phyloP scores from a whole-genome alignment of 257 asterid genomes.

The Craterostigma plantagineum region DNA sequence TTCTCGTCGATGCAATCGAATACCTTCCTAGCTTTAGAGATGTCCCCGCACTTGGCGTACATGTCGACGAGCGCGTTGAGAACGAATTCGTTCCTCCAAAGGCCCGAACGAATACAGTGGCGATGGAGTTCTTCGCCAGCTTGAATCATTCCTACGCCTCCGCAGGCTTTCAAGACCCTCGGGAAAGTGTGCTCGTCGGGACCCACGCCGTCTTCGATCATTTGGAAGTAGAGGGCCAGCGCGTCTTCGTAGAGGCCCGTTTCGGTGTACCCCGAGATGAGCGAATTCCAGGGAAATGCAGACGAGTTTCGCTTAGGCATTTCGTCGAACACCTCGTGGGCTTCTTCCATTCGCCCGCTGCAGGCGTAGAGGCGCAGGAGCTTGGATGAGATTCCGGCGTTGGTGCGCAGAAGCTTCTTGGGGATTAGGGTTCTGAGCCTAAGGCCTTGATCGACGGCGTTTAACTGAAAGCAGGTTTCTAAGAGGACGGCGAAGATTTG shows the following conservation, averaged over 20 bases:
- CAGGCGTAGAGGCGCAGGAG: constrained; percentile 37
- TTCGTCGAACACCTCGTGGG: constrained; percentile 66
- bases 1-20: constrained; percentile 28
- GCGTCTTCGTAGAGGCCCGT: constrained; percentile 56
- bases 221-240: constrained; percentile 68
- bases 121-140: constrained; percentile 77
- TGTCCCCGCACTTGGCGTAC: constrained; percentile 82
- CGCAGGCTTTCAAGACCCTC: constrained; percentile 73
- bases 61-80: constrained; percentile 54
- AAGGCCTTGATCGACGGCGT: constrained; percentile 30
- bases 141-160: constrained; percentile 46
- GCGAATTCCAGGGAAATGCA: constrained; percentile 75
- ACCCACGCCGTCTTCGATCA: constrained; percentile 74
- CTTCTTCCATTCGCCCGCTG: constrained; percentile 35
- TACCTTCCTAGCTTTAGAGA: constrained; percentile 35
- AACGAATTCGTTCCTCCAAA: constrained; percentile 31
- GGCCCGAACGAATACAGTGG: constrained; percentile 42
- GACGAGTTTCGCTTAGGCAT: constrained; percentile 44
- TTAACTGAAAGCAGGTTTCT: constrained; percentile 51
- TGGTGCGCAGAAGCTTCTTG: constrained; percentile 29
- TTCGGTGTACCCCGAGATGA: constrained; percentile 61
- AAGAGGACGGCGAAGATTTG: constrained; percentile 56
- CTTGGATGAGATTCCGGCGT: constrained; percentile 57
- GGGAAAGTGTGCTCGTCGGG: constrained; percentile 75
- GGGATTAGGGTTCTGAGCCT: constrained; percentile 50